phyloP scores from a whole-genome alignment of 2,329 filamentous ascomycete species.

The Colletotrichum sp. region DNA sequence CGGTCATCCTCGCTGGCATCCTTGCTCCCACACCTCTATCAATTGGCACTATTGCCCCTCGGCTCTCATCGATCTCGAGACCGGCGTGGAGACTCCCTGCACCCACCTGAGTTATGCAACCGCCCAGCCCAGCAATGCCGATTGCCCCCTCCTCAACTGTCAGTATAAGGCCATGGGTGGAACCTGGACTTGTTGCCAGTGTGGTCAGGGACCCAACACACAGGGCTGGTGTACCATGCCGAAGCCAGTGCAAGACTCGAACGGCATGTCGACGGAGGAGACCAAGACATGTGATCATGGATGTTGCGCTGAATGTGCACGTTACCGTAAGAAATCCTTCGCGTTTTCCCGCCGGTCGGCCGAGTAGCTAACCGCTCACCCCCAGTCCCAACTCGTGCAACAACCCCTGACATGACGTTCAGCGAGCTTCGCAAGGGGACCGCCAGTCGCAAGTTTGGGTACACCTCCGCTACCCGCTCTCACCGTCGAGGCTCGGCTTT shows the following conservation, averaged over 20 bases:
- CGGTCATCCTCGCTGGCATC: constrained; percentile 57
- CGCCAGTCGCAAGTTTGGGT: constrained; percentile 39
- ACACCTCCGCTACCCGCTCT: constrained; percentile 30
- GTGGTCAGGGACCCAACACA: constrained; percentile 54
- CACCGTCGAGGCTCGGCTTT: constrained; percentile 31
- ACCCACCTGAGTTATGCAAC: constrained; percentile 51
- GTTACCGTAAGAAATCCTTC: constrained; percentile 39
- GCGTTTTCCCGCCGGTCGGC: neutral
- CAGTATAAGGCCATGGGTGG: constrained; percentile 54
- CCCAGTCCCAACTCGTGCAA: constrained; percentile 34
- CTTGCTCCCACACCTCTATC: constrained; percentile 59
- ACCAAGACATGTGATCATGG: constrained; percentile 55
- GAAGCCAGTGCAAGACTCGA: constrained; percentile 32
- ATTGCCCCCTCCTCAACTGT: constrained; percentile 57
- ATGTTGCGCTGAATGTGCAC: constrained; percentile 55
- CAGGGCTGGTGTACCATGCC: constrained; percentile 57
- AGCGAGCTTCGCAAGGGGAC: constrained; percentile 42
- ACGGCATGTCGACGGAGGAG: constrained; percentile 37
- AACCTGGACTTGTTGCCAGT: constrained; percentile 60
- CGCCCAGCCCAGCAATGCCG: constrained; percentile 45
- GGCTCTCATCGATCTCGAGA: constrained; percentile 52
- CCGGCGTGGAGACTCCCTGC: constrained; percentile 56
- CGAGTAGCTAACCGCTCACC: neutral
- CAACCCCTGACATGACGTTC: constrained; percentile 41
- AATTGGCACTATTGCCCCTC: constrained; percentile 60